These are phyloP conservation scores for Meripilus lineatus DNA, from an alignment of 1,284 basidiomycete species.

Conservation along the genomic window DNA sequence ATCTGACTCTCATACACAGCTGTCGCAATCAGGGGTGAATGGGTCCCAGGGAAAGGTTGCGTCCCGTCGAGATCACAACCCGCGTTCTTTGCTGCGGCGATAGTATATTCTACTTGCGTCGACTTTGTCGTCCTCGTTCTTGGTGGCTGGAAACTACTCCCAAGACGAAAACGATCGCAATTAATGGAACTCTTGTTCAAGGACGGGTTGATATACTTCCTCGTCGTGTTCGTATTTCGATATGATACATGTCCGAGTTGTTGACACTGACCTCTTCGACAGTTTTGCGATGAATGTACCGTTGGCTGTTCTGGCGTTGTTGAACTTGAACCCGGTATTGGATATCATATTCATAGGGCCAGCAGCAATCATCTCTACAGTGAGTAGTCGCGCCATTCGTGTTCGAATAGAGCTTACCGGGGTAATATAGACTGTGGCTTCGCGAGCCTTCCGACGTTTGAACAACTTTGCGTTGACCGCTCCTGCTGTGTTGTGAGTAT, in stretches of 20 bases:
- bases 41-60: too few species aligned
- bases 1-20: too few species aligned
- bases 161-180: conserved; percentile 60
- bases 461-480: too few species aligned
- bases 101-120: conserved; percentile 30
- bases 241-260: conserved; percentile 63
- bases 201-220: too few species aligned
- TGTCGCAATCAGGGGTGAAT: too few species aligned
- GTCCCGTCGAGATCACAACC: too few species aligned
- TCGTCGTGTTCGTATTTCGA: conserved; percentile 71
- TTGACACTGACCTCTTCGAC: conserved; percentile 18
- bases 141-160: conserved; percentile 43
- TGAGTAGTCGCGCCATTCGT: conserved; percentile 31
- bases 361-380: conserved; percentile 62
- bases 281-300: neutral
- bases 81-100: too few species aligned
- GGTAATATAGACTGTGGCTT: too few species aligned
- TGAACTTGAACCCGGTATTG: conserved; percentile 70
- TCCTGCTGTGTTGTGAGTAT: too few species aligned
- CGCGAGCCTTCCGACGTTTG: too few species aligned
- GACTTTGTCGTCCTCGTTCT: conserved; percentile 26
- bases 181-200: conserved; percentile 65
- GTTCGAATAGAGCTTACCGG: too few species aligned
- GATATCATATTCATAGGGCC: conserved; percentile 75
- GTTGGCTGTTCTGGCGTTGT: conserved; percentile 57